A percentile compares a stretch with the other conserved stretches of the same genome.
Conservation (phyloP, 345 rosid genomes). For the Populus euphratica region DNA sequence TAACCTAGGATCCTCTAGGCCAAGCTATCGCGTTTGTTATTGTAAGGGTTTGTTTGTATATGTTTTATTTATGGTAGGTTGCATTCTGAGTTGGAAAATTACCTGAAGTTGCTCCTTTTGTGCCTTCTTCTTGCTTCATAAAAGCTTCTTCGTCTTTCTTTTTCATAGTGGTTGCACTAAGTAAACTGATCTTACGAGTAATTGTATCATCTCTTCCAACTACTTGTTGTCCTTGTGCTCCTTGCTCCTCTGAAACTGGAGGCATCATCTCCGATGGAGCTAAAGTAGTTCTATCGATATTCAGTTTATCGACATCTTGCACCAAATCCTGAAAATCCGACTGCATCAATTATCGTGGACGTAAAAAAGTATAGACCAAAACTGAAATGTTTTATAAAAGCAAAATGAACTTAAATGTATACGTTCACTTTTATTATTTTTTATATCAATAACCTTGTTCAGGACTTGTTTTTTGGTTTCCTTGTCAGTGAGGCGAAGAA, state of each 20-base stretch:
- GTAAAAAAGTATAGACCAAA: too few relatives aligned
- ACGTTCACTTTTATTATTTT: too few relatives aligned
- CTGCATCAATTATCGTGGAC: too few relatives aligned
- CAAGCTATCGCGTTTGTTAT: too few relatives aligned
- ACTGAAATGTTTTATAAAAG: neutral
- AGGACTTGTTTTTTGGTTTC: constrained; percentile 4
- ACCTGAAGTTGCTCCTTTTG: constrained; percentile 28
- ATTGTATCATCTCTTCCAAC: neutral
- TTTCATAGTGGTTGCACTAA: constrained; percentile 22
- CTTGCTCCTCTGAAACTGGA: constrained; percentile 5
- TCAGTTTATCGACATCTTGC: constrained; percentile 21
- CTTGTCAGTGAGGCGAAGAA: constrained; percentile 14
- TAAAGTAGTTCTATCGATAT: constrained; percentile 3
- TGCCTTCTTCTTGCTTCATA: constrained; percentile 11
- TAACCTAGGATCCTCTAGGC: too few relatives aligned
- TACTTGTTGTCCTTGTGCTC: constrained; percentile 2
- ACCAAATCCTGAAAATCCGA: neutral
- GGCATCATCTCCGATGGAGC: constrained; percentile 1
- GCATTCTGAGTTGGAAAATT: neutral
- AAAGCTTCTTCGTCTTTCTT: constrained; percentile 3
- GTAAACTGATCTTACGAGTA: neutral
- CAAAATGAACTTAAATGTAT: neutral
- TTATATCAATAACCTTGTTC: constrained; percentile 18
- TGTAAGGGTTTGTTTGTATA: neutral
- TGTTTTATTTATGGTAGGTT: neutral